Conservation (phyloP, 257 asterid genomes). For the Lycium barbarum region DNA sequence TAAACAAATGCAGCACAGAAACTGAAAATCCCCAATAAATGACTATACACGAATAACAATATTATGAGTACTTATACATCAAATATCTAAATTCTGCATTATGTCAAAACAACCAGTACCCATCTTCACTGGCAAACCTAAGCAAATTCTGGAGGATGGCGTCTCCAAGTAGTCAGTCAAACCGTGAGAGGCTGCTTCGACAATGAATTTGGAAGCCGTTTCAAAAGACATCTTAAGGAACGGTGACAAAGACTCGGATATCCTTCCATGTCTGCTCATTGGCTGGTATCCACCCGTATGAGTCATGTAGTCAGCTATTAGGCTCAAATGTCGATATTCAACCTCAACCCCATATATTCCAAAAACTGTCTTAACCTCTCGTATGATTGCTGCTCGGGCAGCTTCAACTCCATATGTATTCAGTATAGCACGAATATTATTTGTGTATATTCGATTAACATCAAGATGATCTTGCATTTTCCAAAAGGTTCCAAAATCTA, state of each 20-base stretch:
- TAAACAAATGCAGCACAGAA: too few species aligned
- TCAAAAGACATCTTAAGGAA: constrained; percentile 90
- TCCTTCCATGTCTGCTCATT: constrained; percentile 89
- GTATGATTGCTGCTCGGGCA: constrained; percentile 76
- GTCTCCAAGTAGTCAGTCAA: constrained; percentile 73
- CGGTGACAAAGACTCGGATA: constrained; percentile 75
- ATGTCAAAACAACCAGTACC: constrained; percentile 86
- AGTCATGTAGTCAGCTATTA: constrained; percentile 90
- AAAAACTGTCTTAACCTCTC: constrained; percentile 85
- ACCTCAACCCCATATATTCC: constrained; percentile 90
- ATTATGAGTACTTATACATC: too few species aligned
- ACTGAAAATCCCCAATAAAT: too few species aligned
- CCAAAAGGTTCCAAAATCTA: constrained; percentile 75
- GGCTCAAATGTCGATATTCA: constrained; percentile 83
- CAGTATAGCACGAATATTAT: constrained; percentile 70
- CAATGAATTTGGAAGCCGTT: constrained; percentile 88
- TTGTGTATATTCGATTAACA: constrained; percentile 69
- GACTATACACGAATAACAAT: too few species aligned
- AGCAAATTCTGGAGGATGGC: constrained; percentile 78
- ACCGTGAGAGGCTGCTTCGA: constrained; percentile 77
- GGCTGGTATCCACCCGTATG: constrained; percentile 83
- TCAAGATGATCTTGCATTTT: constrained; percentile 80
- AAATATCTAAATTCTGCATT: constrained; percentile 67
- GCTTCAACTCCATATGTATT: constrained; percentile 90
- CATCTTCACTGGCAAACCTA: constrained; percentile 91